Evolutionary conservation across 2,329 filamentous ascomycete genomes (phyloP).

Genomic region (Aspergillus amoenus): DNA sequence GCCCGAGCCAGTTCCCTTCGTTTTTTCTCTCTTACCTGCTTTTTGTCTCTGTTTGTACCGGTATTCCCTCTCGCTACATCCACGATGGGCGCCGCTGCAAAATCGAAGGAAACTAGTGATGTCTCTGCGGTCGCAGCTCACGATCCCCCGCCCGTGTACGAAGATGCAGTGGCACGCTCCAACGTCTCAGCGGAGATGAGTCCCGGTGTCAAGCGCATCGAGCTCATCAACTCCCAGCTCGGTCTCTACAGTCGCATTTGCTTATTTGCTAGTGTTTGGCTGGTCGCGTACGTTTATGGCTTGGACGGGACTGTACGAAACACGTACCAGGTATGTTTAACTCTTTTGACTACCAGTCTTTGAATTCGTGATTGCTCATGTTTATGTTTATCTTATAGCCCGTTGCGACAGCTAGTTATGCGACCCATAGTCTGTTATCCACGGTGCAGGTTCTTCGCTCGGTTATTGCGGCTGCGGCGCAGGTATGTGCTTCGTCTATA

Average conservation of each 20-base stretch:
- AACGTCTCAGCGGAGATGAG: not conserved
- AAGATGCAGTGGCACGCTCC: not conserved
- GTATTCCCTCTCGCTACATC: too few species aligned
- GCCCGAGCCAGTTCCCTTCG: not conserved
- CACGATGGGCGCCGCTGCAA: not conserved
- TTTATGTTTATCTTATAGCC: conserved; percentile 31
- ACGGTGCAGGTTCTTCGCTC: conserved; percentile 60
- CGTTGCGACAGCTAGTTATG: conserved; percentile 54
- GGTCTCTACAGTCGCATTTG: not conserved
- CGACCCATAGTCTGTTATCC: conserved; percentile 55
- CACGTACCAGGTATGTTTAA: conserved; percentile 46
- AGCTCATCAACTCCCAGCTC: conserved; percentile 10
- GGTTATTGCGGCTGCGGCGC: conserved; percentile 60
- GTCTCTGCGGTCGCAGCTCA: not conserved
- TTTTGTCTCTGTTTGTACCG: too few species aligned
- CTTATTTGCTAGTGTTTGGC: conserved; percentile 58
- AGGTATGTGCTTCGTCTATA: conserved; percentile 26
- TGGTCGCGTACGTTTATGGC: conserved; percentile 64
- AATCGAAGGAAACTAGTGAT: not conserved
- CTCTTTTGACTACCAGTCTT: not conserved
- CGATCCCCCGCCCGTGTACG: not conserved
- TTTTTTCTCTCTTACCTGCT: not conserved
- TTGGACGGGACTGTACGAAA: conserved; percentile 57
- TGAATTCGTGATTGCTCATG: not conserved
- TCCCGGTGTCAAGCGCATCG: conserved; percentile 13